Percentiles rank a stretch among this genome's conserved stretches.
Conservation (phyloP, 768 basidiomycete species). For the Hemileccinum impolitum region DNA sequence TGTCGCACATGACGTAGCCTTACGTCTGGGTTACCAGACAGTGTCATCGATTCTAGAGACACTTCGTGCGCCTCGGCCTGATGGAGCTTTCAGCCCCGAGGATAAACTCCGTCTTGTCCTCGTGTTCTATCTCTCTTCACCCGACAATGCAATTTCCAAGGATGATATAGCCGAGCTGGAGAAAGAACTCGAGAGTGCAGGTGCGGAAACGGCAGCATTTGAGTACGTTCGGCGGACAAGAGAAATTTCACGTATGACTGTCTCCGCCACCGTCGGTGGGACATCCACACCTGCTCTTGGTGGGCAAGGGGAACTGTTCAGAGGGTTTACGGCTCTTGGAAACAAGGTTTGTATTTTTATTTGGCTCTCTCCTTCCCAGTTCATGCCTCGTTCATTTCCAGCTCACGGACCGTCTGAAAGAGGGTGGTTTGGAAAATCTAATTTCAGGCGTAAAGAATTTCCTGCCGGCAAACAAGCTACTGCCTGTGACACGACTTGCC, state of each 20-base stretch:
- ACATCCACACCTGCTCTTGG: conserved; percentile 66
- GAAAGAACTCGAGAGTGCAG: conserved; percentile 77
- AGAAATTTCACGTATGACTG: conserved; percentile 91
- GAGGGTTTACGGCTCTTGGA: conserved; percentile 89
- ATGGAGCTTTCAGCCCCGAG: conserved; percentile 60
- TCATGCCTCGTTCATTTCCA: conserved; percentile 29
- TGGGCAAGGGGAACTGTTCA: conserved; percentile 82
- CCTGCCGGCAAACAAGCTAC: conserved; percentile 89
- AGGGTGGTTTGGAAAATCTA: conserved; percentile 94
- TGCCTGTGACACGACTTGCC: conserved; percentile 87
- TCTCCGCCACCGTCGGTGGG: conserved; percentile 57
- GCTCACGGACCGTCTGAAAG: conserved; percentile 91
- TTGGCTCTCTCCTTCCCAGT: neutral
- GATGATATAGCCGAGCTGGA: conserved; percentile 89
- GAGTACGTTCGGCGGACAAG: conserved; percentile 90
- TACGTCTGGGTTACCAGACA: conserved; percentile 42
- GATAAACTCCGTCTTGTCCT: conserved; percentile 94
- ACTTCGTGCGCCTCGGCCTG: conserved; percentile 70
- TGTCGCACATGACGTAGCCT: neutral
- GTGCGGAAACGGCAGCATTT: conserved; percentile 78
- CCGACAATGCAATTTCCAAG: conserved; percentile 76
- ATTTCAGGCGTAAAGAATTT: conserved; percentile 99
- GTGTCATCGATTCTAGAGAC: conserved; percentile 79
- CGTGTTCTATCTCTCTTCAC: conserved; percentile 90
- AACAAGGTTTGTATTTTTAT: conserved; percentile 60